Evolutionary conservation across 2,329 filamentous ascomycete species (phyloP).

Genomic region (Fusarium anthophilum): DNA sequence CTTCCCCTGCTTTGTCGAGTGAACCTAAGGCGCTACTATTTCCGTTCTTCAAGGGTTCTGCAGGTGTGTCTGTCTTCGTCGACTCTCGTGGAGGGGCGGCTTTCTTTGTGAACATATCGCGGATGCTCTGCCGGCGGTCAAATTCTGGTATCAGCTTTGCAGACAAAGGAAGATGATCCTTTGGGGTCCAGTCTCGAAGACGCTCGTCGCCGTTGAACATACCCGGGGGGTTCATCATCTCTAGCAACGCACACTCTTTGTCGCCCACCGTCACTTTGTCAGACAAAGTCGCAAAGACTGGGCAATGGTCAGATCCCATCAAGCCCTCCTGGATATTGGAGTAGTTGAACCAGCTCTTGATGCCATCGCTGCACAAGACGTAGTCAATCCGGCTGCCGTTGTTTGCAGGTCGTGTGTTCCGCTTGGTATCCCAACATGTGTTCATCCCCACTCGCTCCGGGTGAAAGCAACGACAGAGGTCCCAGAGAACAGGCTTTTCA

Average conservation of each 20-base stretch:
- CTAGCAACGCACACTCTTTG: slow-evolving; percentile 64
- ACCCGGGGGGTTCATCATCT: slow-evolving; percentile 81
- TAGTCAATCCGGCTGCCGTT: slow-evolving; percentile 95
- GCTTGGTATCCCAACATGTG: slow-evolving; percentile 95
- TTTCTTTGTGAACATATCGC: slow-evolving; percentile 82
- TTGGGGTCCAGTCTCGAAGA: slow-evolving; percentile 71
- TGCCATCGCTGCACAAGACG: slow-evolving; percentile 80
- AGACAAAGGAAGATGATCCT: slow-evolving; percentile 77
- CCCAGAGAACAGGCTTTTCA: slow-evolving; percentile 79
- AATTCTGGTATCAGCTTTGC: slow-evolving; percentile 90
- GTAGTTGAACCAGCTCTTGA: slow-evolving; percentile 81
- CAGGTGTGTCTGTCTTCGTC: not conserved
- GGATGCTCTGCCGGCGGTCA: slow-evolving; percentile 83
- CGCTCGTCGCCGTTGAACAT: slow-evolving; percentile 76
- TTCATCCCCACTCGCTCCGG: slow-evolving; percentile 88
- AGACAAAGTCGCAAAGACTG: slow-evolving; percentile 81
- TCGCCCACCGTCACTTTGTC: slow-evolving; percentile 66
- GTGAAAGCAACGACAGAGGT: slow-evolving; percentile 85
- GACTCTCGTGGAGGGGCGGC: slow-evolving; percentile 11
- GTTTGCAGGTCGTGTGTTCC: slow-evolving; percentile 95
- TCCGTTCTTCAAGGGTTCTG: not conserved
- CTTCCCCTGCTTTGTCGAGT: not conserved
- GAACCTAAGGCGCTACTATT: not conserved
- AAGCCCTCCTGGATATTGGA: slow-evolving; percentile 93
- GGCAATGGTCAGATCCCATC: slow-evolving; percentile 96